Percentiles rank a stretch among this genome's conserved stretches.
These are phyloP conservation scores for Notholithocarpus densiflorus DNA, from an alignment of 306 rosid species.

Conservation along the genomic window DNA sequence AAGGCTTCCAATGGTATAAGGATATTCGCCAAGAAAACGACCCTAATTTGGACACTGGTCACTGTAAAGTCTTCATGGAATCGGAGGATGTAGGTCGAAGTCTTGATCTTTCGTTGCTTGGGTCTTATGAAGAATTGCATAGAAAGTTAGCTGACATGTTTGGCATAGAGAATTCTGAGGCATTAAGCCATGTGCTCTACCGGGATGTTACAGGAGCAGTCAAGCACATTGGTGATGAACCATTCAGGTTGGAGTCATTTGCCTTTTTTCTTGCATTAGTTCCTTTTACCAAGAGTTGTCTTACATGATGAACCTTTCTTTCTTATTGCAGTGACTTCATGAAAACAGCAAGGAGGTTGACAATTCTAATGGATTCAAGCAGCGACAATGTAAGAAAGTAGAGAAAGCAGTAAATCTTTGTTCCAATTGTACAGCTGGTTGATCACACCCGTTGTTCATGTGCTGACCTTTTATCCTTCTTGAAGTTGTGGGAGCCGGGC, in stretches of 20 bases:
- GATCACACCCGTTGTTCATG: conserved; percentile 23
- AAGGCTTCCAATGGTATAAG: conserved; percentile 52
- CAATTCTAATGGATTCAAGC: conserved; percentile 77
- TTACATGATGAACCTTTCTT: neutral
- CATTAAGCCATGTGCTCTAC: conserved; percentile 55
- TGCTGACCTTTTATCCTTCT: conserved; percentile 35
- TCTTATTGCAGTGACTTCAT: conserved; percentile 62
- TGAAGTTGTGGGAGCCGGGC: conserved; percentile 16
- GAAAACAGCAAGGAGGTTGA: conserved; percentile 74
- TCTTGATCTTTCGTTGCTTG: conserved; percentile 59
- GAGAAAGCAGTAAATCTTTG: conserved; percentile 25
- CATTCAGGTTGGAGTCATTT: conserved; percentile 48
- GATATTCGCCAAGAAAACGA: conserved; percentile 48
- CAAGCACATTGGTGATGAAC: conserved; percentile 74
- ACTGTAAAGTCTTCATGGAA: conserved; percentile 75
- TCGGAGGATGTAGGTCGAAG: conserved; percentile 74
- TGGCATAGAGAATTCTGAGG: conserved; percentile 61
- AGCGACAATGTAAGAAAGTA: conserved; percentile 61
- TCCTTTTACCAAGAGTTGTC: neutral
- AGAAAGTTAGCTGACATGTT: conserved; percentile 71
- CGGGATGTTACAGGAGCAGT: conserved; percentile 58
- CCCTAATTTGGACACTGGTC: conserved; percentile 51
- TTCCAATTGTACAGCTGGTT: conserved; percentile 61
- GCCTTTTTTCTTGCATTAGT: neutral
- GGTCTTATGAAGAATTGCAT: conserved; percentile 60